Conservation (phyloP, 768 basidiomycete species). For the Pleurotus tuber-regium region DNA sequence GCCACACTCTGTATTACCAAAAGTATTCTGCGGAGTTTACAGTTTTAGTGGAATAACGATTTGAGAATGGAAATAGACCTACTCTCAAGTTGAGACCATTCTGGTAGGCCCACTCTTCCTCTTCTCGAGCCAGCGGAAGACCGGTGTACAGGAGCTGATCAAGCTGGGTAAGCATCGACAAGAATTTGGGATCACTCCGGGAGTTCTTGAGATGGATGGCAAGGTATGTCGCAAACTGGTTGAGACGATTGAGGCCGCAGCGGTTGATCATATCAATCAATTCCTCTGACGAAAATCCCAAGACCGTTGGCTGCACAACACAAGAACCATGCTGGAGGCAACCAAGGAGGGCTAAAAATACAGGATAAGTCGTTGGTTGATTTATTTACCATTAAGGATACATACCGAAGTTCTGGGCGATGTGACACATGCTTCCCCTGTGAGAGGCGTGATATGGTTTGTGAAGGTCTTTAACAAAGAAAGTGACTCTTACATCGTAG, state of each 20-base stretch:
- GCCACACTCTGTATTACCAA: conserved; percentile 81
- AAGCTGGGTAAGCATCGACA: conserved; percentile 40
- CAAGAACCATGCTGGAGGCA: conserved; percentile 55
- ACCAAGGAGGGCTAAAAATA: conserved; percentile 40
- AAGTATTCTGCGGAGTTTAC: conserved; percentile 55
- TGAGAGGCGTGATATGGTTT: too few species aligned
- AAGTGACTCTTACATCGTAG: conserved; percentile 53
- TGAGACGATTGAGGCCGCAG: conserved; percentile 54
- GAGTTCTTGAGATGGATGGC: conserved; percentile 45
- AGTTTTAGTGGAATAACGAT: background rate
- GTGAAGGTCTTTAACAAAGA: too few species aligned
- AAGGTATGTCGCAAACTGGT: conserved; percentile 57
- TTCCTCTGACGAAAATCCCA: conserved; percentile 52
- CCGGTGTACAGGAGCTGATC: conserved; percentile 52
- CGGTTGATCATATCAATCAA: conserved; percentile 48
- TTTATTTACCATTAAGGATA: conserved; percentile 13
- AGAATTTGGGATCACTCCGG: conserved; percentile 42
- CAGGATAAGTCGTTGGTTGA: conserved; percentile 15
- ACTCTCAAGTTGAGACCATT: conserved; percentile 19
- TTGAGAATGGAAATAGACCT: background rate
- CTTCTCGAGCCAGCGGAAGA: conserved; percentile 46
- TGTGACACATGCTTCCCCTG: conserved; percentile 62
- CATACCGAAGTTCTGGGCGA: conserved; percentile 55
- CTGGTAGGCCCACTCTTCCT: conserved; percentile 49
- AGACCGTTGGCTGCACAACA: conserved; percentile 53